Evolutionary conservation across 2,329 filamentous ascomycete species (phyloP), one percentile per base, ranked within the genome.

Genomic region (Akanthomyces dipterigenus): DNA sequence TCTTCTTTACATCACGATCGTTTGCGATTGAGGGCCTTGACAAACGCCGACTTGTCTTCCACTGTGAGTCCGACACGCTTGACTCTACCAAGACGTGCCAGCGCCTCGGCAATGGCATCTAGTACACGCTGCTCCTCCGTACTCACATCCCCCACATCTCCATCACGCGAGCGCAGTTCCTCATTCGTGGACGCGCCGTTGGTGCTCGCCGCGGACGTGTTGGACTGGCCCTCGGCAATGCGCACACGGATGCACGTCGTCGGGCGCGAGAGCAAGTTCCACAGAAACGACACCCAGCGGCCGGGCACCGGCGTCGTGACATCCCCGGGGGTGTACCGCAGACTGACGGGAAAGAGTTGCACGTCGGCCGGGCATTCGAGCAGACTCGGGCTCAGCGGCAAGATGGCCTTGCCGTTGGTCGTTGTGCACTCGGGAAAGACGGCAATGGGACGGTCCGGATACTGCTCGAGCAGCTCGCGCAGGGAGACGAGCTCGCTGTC

Each of bases 381-480:
- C 1, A 99, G 80, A 55, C 87, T 88, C 0, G 89, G 91, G 63
- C 89, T 91, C 60, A 96, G 85, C 1, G 91, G 90, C 14, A 99
- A 76, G 64, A 98, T 93, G 5, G 89, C 95, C 67, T 90, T 88
- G 64, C 93, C 93, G 71, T 99, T 99, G 49, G 91, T 96, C 1
- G 95, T 96, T 5, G 89, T 95, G 75, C 89, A 93, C 76, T 99
- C 95, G 14, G 95, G 93, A 72, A 98, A 97, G 1, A 96, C 86
- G 64, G 88, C 91, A 64, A 98, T 84, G 63, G 91, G 84, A 50
- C 91, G 86, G 62, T 84, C 81, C 0, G 91, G 91, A 71, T 96
- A 84, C 62, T 82, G 78, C 36, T 79, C 75, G 12, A 92, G 71
- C 5, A 98, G 80, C 1, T 82, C 79, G 24, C 79, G 77, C 49